These are phyloP conservation scores for Candida ipomoeae DNA, from an alignment of 805 yeast species.

Conservation along the genomic window DNA sequence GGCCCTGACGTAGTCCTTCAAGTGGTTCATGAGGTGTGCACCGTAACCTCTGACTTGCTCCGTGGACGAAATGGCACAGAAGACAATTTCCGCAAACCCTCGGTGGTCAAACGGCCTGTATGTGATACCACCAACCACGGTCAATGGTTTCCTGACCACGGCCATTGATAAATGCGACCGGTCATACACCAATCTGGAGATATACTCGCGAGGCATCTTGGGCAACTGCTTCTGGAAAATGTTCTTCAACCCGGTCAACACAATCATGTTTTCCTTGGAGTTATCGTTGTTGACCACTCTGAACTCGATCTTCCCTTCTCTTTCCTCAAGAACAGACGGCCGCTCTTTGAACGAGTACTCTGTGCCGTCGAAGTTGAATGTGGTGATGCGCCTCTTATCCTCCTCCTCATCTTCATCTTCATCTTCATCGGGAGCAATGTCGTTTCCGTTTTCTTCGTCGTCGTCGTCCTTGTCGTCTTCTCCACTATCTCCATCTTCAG, in stretches of 20 bases:
- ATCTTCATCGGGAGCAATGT: constrained; percentile 25
- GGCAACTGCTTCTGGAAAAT: constrained; percentile 97
- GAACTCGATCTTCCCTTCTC: constrained; percentile 89
- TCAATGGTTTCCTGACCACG: constrained; percentile 85
- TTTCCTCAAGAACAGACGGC: constrained; percentile 91
- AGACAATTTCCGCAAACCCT: constrained; percentile 95
- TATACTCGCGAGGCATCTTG: constrained; percentile 97
- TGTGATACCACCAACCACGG: constrained; percentile 97
- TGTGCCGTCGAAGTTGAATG: constrained; percentile 70
- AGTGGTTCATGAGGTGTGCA: constrained; percentile 96
- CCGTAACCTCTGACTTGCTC: constrained; percentile 99
- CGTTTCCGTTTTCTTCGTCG: constrained; percentile 38
- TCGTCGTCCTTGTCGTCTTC: constrained; percentile 20
- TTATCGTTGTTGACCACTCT: constrained; percentile 96
- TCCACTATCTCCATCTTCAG: constrained; percentile 7
- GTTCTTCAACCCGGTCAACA: constrained; percentile 90
- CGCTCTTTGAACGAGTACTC: constrained; percentile 83
- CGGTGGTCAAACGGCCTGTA: constrained; percentile 89
- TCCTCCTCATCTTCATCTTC: constrained; percentile 44
- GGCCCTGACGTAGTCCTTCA: constrained; percentile 89
- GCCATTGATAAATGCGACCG: constrained; percentile 94
- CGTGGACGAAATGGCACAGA: constrained; percentile 95
- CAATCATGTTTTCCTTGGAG: constrained; percentile 79
- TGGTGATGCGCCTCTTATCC: constrained; percentile 38
- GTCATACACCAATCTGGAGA: constrained; percentile 90